Evolutionary conservation across 345 rosid species (phyloP).

Genomic region (Camelina neglecta): DNA sequence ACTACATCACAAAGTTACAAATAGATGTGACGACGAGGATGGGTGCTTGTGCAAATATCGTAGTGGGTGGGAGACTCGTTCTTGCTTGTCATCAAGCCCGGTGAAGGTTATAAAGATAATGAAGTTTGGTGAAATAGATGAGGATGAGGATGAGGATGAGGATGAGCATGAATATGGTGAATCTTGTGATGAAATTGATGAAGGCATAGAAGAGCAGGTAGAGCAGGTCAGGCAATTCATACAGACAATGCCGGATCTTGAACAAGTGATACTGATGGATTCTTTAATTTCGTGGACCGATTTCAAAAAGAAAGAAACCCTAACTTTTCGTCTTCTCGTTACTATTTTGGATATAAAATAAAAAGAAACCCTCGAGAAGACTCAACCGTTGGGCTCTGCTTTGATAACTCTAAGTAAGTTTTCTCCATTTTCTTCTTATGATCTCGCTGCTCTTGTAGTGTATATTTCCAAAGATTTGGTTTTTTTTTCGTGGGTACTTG

Average conservation of each 20-base stretch:
- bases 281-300: too few species aligned
- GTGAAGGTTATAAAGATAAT: background rate
- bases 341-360: too few species aligned
- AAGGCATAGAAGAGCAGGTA: background rate
- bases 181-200: background rate
- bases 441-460: background rate
- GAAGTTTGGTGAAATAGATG: background rate
- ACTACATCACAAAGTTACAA: background rate
- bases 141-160: background rate
- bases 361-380: too few species aligned
- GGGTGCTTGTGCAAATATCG: background rate
- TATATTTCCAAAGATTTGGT: background rate
- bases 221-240: background rate
- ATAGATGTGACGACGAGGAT: background rate
- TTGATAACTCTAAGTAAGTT: background rate
- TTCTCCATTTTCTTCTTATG: background rate
- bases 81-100: background rate
- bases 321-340: too few species aligned
- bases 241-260: constrained; percentile 9
- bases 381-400: background rate
- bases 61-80: background rate
- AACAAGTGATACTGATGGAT: background rate
- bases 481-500: background rate
- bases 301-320: too few species aligned
- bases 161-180: background rate